phyloP scores from a whole-genome alignment of 495 filamentous ascomycete genomes.

The Staphylotrichum tortipilum region DNA sequence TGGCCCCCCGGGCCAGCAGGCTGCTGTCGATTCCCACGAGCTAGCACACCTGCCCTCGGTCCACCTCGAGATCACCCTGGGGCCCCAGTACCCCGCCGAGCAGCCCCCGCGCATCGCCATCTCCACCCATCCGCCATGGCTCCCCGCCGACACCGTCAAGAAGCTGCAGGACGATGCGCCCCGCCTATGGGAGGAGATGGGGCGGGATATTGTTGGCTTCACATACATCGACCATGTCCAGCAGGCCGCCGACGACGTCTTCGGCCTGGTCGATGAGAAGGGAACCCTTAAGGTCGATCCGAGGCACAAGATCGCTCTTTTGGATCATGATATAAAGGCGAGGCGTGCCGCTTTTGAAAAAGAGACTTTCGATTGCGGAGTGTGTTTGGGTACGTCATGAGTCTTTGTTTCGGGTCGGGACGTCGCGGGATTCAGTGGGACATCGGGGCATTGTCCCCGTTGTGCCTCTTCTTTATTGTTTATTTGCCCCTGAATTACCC shows the following conservation, averaged over 20 bases:
- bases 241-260: conserved; percentile 66
- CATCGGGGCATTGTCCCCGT: too few relatives aligned
- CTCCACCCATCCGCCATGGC: conserved; percentile 58
- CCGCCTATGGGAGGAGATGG: conserved; percentile 74
- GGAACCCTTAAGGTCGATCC: conserved; percentile 45
- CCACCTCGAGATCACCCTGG: conserved; percentile 57
- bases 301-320: conserved; percentile 60
- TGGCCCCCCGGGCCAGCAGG: neutral
- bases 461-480: neutral
- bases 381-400: conserved; percentile 59
- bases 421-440: too few relatives aligned
- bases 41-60: conserved; percentile 73
- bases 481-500: neutral
- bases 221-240: conserved; percentile 82
- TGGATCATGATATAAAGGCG: conserved; percentile 70
- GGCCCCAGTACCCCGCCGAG: conserved; percentile 64
- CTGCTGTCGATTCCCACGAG: conserved; percentile 47
- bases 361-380: conserved; percentile 80
- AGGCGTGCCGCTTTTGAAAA: conserved; percentile 67
- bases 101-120: conserved; percentile 59
- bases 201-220: conserved; percentile 67
- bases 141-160: conserved; percentile 49
- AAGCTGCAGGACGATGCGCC: conserved; percentile 52
- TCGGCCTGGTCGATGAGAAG: conserved; percentile 54
- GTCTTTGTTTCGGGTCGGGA: neutral